Evolutionary conservation across 2,329 filamentous ascomycete genomes (phyloP), one percentile per base, ranked within the genome.

Genomic region (Didymella pinodella): DNA sequence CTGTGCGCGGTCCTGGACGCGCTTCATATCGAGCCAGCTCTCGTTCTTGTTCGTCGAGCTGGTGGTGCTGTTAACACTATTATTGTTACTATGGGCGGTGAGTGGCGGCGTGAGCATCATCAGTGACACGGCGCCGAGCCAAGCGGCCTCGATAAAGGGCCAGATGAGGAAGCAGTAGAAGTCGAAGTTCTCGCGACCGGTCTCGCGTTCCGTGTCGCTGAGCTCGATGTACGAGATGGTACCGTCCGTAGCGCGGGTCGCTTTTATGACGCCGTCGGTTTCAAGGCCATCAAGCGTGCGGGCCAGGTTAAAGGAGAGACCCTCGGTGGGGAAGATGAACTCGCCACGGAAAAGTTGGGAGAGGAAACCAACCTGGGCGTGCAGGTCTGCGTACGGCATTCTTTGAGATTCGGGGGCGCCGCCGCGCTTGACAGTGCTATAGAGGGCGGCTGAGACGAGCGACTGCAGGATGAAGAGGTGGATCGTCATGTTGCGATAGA

Each of bases 401-500:
- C 90, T 86, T 73, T 98, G 92, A 65, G 90, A 86, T 4, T 88
- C 83, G 0, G 91, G 90, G 0, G 91, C 92, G n/a, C 94, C 94
- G 16, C 95, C 95, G 62, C 88, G 88, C 77, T 99, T 99, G 54
- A 98, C 90, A 44, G 87, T 86, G 0, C 89, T 95, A 76, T 99
- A 99, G 83, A 99, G 89, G 28, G 91, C 91, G 4, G 89, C 92
- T 61, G 92, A 95, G 22, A 98, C 92, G 4, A 99, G 83, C 0
- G 94, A 91, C 75, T 98, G 93, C 2, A 92, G 90, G 57, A 99
- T 95, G 77, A 99, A 99, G 5, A 99, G 85, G 74, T 99, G 95
- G 62, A 99, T 99, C 0, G 94, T 97, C 95, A 98, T 98, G 78
- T 99, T 99, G 51, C 95, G 89, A 79, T 99, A 99, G 78, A 99